phyloP scores from a whole-genome alignment of 306 rosid genomes.

The Aeschynomene evenia region DNA sequence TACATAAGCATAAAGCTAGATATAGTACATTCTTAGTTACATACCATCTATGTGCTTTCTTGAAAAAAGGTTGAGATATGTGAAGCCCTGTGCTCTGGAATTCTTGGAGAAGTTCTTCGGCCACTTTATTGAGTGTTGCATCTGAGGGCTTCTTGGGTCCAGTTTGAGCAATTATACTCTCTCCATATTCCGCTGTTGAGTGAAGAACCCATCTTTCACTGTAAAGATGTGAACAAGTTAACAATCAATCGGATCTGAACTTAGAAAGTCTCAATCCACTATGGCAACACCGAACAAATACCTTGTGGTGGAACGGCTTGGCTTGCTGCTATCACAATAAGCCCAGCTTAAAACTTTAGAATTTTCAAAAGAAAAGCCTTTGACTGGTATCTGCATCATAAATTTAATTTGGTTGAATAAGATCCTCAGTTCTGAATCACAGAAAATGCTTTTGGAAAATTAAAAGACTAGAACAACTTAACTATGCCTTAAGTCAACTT shows the following conservation, averaged over 20 bases:
- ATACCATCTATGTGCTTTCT: constrained; percentile 93
- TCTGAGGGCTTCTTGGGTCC: constrained; percentile 83
- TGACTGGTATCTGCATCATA: constrained; percentile 64
- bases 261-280: not conserved
- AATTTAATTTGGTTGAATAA: constrained; percentile 16
- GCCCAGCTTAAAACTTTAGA: constrained; percentile 75
- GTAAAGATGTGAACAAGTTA: constrained; percentile 29
- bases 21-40: constrained; percentile 37
- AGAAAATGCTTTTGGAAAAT: not conserved
- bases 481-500: constrained; percentile 11
- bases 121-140: constrained; percentile 56
- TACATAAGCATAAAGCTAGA: constrained; percentile 4
- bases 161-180: constrained; percentile 63
- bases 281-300: constrained; percentile 32
- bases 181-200: constrained; percentile 82
- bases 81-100: constrained; percentile 55
- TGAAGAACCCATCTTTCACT: constrained; percentile 91
- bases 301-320: constrained; percentile 67
- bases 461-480: not conserved
- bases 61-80: constrained; percentile 56
- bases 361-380: constrained; percentile 64
- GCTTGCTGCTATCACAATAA: constrained; percentile 87
- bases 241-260: constrained; percentile 23
- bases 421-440: constrained; percentile 24
- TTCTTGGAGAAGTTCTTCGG: constrained; percentile 76